Evolutionary conservation across 2,329 filamentous ascomycete species (phyloP), one percentile per base, ranked within the genome.

Genomic region (Cordyceps cicadae): DNA sequence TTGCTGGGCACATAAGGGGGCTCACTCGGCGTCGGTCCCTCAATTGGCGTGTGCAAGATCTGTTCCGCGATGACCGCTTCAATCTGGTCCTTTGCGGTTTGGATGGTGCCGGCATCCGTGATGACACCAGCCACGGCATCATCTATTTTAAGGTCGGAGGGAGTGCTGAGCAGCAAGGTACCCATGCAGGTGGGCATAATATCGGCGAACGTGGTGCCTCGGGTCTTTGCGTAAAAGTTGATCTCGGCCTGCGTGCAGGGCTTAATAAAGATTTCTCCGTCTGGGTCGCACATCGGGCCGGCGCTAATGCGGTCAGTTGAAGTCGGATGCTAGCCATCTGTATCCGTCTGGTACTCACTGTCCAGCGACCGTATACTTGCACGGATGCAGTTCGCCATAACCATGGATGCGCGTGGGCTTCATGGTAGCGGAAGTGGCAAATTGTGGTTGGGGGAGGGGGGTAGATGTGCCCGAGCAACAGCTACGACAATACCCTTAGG

Each of bases 251-350:
- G 77, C 0, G 90, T 96, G 74, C 93, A 97, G 19, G 94, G 94
- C 75, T 99, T 99, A 71, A 97, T 90, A 71, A 99, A 89, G 39
- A 97, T 80, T 64, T 88, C 85, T 71, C 94, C 94, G 58, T 90
- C 86, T 60, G 83, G 80, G 70, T 96, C 91, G 70, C 88, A 92
- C 68, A 96, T 84, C 52, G 96, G 93, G 65, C 94, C 94, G 66
- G 95, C 92, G 76, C 92, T 97, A 70, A 51, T 24, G 14, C 24
- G 54, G 34, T 50, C 34, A 57, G 45, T 57, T 17, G 9, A 64
- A 54, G 46, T 52, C 15, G 12, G 39, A 11, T 3, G n/a, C 1
- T 12, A 51, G 3, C 2, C 48, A 45, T 43, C 9, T 5, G 19
- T 56, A 17, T 29, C 51, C 3, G 50, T 4, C 12, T 34, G 2